Base-by-base conservation (phyloP, 768 basidiomycete genomes). In the Termitomyces heimii region DNA sequence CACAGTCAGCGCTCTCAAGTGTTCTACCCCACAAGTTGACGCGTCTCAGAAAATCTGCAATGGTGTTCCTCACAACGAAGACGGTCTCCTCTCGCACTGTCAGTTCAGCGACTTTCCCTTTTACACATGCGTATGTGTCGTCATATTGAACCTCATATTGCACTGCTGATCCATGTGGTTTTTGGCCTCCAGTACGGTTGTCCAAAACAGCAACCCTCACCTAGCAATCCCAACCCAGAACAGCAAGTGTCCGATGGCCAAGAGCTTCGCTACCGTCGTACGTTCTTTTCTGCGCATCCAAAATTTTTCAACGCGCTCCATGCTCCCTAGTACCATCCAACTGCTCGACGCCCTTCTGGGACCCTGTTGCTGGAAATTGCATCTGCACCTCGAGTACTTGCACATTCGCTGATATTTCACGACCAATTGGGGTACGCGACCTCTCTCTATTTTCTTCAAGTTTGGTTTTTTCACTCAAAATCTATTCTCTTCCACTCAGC, bases 301-400 rank as follows among this genome's bases (percentile, higher is more conserved):
- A 42, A 10, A 39, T 26, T 10, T 35, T 13, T 60, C 4, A 31
- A n/a, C 50, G 51, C 58, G 20, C 31, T n/a, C n/a, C n/a, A n/a
- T 49, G 8, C 14, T 5, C 52, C 39, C 24, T n/a, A 87, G 86
- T 89, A 3, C 82, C 88, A 24, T 56, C 76, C 22, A 87, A 88
- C 71, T 90, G 88, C 69, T 85, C 85, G 4, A 90, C 88, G 10
- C 77, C 85, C 3, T 92, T 88, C 77, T 91, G 88, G 87, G 89
- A 92, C 68, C 90, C 90, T 2, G 77, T 90, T 51, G 74, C 61
- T 28, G 84, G 82, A 62, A 70, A 75, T 37, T 92, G 90, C 62
- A 70, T 85, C 52, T 92, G 89, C 70, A 77, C 70, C 0, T 77
- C 79, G 2, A 61, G 58, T 51, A 71, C 70, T 2, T 92, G 91